Evolutionary conservation across 306 rosid genomes (phyloP), one percentile per base, ranked within the genome.

Genomic region (Gynostemma pentaphyllum): DNA sequence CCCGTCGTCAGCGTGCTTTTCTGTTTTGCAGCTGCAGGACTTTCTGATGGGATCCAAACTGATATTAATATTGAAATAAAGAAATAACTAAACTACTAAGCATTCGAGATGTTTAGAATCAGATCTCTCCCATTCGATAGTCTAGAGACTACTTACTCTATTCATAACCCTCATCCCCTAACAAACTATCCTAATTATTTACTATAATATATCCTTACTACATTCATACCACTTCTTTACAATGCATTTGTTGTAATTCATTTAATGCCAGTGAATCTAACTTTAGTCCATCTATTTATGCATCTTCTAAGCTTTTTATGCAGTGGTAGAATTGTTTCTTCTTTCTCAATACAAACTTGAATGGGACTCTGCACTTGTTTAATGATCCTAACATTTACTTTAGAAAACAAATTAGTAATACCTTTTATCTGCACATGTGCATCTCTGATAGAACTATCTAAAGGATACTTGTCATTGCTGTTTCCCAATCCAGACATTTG

Each of bases 371-470:
- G 75, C 47, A 92, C 81, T 69, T 82, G 84, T 79, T 88, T 88
- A 22, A 74, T 73, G 61, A 88, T 72, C 67, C 79, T 71, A 66
- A 74, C 55, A 76, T 81, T 82, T 40, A 66, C 85, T 65, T 79
- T 79, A 5, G 95, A 90, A 75, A 88, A 92, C 75, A 95, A 83
- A 71, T 76, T 37, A 27, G 82, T 68, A 61, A 92, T 88, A 66
- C 67, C 72, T 80, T 92, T 79, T 62, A 84, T 81, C 70, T 92
- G 90, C 22, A 86, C 75, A 59, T 88, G 78, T n/a, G 85, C 95
- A 74, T 80, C 89, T 76, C 65, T 85, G 68, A 92, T 92, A 68
- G 95, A 85, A 62, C 98, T 87, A 74, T 92, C 98, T 9, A 82
- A 76, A 92, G 95, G 74, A 88, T 86, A 49, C 80, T 74, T 67